Percentiles rank a stretch among this genome's conserved stretches.
These are phyloP conservation scores for Ogataea trehalophila DNA, from an alignment of 805 yeast genomes.

Conservation along the genomic window DNA sequence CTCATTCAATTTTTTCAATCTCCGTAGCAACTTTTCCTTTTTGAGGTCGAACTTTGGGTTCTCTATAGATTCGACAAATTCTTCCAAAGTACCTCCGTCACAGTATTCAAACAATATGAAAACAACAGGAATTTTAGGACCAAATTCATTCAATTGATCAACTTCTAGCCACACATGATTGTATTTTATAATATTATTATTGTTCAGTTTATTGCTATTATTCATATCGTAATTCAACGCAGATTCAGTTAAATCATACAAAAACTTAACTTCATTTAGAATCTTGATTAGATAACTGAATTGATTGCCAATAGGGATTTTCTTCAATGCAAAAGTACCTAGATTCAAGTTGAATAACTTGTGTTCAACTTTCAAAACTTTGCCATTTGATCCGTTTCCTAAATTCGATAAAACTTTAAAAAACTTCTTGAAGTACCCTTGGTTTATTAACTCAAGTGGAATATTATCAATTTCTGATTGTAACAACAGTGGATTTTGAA, in stretches of 20 bases:
- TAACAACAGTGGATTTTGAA: slow-evolving; percentile 1
- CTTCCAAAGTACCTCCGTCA: slow-evolving; percentile 83
- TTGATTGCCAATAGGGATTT: slow-evolving; percentile 79
- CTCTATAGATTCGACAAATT: slow-evolving; percentile 39
- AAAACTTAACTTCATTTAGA: slow-evolving; percentile 70
- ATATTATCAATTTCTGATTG: slow-evolving; percentile 9
- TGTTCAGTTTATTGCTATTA: slow-evolving; percentile 74
- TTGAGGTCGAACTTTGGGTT: slow-evolving; percentile 34
- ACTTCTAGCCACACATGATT: slow-evolving; percentile 92
- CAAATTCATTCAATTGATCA: slow-evolving; percentile 46
- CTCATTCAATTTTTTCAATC: slow-evolving; percentile 13
- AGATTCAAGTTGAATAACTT: slow-evolving; percentile 62
- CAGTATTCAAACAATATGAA: slow-evolving; percentile 84
- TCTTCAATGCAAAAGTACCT: slow-evolving; percentile 80
- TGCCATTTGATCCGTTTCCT: slow-evolving; percentile 83
- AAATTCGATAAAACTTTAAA: slow-evolving; percentile 56
- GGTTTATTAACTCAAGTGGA: slow-evolving; percentile 55
- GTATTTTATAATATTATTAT: slow-evolving; percentile 66
- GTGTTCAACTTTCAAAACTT: slow-evolving; percentile 81
- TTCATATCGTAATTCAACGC: slow-evolving; percentile 24
- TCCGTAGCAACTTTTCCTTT: slow-evolving; percentile 32
- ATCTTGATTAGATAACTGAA: slow-evolving; percentile 64
- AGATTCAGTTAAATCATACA: slow-evolving; percentile 45
- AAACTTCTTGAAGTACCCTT: slow-evolving; percentile 74
- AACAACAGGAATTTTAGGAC: slow-evolving; percentile 55